These are phyloP conservation scores for Melastoma candidum DNA, from an alignment of 441 rosid genomes.

Conservation along the genomic window DNA sequence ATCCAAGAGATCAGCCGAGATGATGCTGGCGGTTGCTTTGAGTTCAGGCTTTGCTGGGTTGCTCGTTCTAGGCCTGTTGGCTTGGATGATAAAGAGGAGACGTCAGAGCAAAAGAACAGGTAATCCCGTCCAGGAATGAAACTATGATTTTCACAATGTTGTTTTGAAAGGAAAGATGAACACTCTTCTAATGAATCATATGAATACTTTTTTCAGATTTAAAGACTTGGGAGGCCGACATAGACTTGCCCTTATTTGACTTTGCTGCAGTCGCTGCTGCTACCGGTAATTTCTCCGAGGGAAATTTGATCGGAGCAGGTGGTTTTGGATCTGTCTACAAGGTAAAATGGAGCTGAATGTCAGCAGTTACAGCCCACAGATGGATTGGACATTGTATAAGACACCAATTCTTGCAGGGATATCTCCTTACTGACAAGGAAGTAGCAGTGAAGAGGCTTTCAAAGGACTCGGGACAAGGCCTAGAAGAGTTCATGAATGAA, in stretches of 20 bases:
- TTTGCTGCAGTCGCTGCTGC: slow-evolving; percentile 17
- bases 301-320: slow-evolving; percentile 21
- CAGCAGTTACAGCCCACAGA: not conserved
- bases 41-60: slow-evolving; percentile 3
- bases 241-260: slow-evolving; percentile 19
- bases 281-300: slow-evolving; percentile 22
- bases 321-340: slow-evolving; percentile 30
- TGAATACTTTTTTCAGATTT: not conserved
- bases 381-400: not conserved
- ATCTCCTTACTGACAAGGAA: slow-evolving; percentile 19
- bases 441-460: slow-evolving; percentile 45
- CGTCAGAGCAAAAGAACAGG: slow-evolving; percentile 2
- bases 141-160: not conserved
- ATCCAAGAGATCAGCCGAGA: not conserved
- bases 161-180: not conserved
- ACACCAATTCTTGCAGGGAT: slow-evolving; percentile 13
- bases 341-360: slow-evolving; percentile 11
- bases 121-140: not conserved
- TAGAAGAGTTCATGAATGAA: slow-evolving; percentile 27
- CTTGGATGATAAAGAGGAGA: not conserved
- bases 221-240: slow-evolving; percentile 5
- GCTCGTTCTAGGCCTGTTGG: not conserved
- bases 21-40: not conserved
- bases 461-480: slow-evolving; percentile 35
- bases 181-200: not conserved